Base-by-base conservation (phyloP, 192 early-diverging fungal genomes). In the Coemansia sp. region DNA sequence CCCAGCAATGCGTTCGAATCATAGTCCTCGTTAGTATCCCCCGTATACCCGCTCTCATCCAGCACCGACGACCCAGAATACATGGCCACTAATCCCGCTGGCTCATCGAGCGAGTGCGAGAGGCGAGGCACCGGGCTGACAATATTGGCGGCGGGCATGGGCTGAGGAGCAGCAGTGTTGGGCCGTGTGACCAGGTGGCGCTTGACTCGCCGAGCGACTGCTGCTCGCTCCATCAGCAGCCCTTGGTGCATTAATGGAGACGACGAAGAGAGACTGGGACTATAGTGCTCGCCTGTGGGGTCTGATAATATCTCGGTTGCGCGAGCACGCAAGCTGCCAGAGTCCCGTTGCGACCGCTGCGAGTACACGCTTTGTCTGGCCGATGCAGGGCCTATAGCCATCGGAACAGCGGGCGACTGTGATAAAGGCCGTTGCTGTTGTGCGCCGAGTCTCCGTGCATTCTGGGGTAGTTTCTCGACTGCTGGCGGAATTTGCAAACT, bases 101-200 rank as follows among this genome's bases (percentile, higher is more conserved):
- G 57, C 57, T 60, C 57, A 16, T 60, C 57, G 16, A 60, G 57
- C 31, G 57, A 60, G 57, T 60, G 57, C 57, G 57, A 60, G 57
- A 60, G 57, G 16, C 57, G 29, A 60, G 57, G 57, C 57, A 60
- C 57, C 31, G 57, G 57, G 8, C 57, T 33, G 57, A 2, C 57
- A 16, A 16, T 33, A 60, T n/a, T 60, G 33, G 57, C 16, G 57
- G 57, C 57, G 16, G 57, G 57, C 57, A 36, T 33, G 31, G 31
- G 57, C 57, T 34, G 57, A 60, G 57, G 57, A 60, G 16, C 57
- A 36, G 57, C 57, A n/a, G 57, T 31, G 33, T 24, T 18, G 13
- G 74, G 87, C 43, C 88, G 85, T 33, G 89, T 88, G 62, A 93
- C 91, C 41, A 93, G 86, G 69, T 93, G 91, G 20, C 84, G 87